Conservation (phyloP, 2,329 filamentous ascomycete genomes). For the Phoma sp. region DNA sequence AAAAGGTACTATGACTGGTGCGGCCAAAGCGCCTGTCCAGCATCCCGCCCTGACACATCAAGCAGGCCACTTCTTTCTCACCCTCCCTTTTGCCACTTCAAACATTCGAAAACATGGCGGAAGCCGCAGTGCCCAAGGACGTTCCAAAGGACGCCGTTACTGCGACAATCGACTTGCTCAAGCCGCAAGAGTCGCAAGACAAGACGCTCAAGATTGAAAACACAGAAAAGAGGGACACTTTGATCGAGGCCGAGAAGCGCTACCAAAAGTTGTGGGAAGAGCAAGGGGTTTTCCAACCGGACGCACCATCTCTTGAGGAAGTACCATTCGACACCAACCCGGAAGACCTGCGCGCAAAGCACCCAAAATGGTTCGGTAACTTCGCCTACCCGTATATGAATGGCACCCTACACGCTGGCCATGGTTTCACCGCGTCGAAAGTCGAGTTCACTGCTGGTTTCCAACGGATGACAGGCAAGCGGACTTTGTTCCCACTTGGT, state of each 20-base stretch:
- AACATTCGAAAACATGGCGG: conserved; percentile 37
- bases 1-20: conserved; percentile 28
- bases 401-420: conserved; percentile 77
- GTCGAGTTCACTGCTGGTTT: conserved; percentile 91
- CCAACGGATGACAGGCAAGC: conserved; percentile 88
- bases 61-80: conserved; percentile 22
- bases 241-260: conserved; percentile 86
- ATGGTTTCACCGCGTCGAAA: conserved; percentile 91
- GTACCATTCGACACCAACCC: conserved; percentile 78
- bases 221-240: conserved; percentile 85
- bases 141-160: conserved; percentile 55
- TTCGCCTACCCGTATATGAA: conserved; percentile 67
- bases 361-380: conserved; percentile 90
- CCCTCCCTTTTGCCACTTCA: conserved; percentile 20
- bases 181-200: conserved; percentile 62
- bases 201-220: conserved; percentile 73
- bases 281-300: conserved; percentile 78
- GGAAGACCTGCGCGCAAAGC: conserved; percentile 76
- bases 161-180: conserved; percentile 62
- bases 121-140: conserved; percentile 37
- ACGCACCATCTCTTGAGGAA: conserved; percentile 82
- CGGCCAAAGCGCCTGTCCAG: conserved; percentile 15
- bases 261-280: conserved; percentile 88
- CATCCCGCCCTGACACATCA: conserved; percentile 18
- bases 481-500: conserved; percentile 85